These are phyloP conservation scores for Backusella psychrophila DNA, from an alignment of 192 early-diverging fungal species.

Conservation along the genomic window DNA sequence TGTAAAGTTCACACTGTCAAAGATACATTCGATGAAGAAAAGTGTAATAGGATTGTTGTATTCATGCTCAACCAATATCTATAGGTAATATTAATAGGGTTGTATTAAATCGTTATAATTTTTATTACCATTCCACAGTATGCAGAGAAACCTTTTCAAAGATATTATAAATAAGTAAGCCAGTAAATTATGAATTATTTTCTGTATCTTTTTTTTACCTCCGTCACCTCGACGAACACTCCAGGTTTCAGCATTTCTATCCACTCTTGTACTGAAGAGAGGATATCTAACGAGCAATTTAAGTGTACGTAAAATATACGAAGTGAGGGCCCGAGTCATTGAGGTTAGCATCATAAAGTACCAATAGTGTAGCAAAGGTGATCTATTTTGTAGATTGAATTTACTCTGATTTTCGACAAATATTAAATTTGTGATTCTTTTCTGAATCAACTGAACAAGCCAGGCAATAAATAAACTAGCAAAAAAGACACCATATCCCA, in stretches of 20 bases:
- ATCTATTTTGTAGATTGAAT: constrained; percentile 24
- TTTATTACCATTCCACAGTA: constrained; percentile 38
- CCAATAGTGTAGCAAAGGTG: constrained; percentile 33
- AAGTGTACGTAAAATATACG: constrained; percentile 31
- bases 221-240: constrained; percentile 37
- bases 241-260: constrained; percentile 40
- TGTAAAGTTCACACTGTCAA: not conserved
- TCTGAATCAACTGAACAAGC: constrained; percentile 31
- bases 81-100: not conserved
- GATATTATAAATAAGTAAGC: not conserved
- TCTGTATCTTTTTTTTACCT: not conserved
- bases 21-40: constrained; percentile 24
- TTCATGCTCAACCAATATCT: constrained; percentile 34
- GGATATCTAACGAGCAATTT: constrained; percentile 34
- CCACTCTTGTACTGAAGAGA: constrained; percentile 31
- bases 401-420: constrained; percentile 20
- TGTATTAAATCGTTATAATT: not conserved
- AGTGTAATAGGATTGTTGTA: constrained; percentile 37
- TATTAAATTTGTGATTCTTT: constrained; percentile 27
- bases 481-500: constrained; percentile 32
- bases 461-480: constrained; percentile 35
- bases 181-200: not conserved
- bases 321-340: constrained; percentile 34
- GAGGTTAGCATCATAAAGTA: constrained; percentile 41
- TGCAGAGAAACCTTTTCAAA: constrained; percentile 20